phyloP scores from a whole-genome alignment of 1,139 yeast genomes.

The Trichomonascaceae sp. region DNA sequence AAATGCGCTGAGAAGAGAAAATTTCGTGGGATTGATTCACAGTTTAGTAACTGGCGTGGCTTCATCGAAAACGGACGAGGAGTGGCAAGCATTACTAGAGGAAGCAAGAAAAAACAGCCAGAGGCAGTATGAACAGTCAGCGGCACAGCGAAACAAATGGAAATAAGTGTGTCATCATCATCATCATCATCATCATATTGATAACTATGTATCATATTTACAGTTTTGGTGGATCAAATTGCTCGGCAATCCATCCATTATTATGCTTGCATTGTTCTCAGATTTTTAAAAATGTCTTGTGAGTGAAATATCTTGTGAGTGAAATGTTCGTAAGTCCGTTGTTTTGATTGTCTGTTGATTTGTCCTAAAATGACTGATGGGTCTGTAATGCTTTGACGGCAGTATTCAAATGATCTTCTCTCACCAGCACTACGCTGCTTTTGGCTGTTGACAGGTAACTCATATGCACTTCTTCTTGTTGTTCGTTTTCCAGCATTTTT shows the following conservation, averaged over 20 bases:
- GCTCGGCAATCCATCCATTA: background rate
- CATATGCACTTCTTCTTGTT: slow-evolving; percentile 37
- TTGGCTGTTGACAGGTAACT: slow-evolving; percentile 58
- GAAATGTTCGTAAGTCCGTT: too few relatives aligned
- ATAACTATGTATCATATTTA: background rate
- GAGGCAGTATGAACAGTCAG: background rate
- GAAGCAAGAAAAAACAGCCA: slow-evolving; percentile 23
- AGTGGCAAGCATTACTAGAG: slow-evolving; percentile 41
- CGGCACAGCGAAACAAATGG: slow-evolving; percentile 5
- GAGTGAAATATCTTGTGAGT: too few relatives aligned
- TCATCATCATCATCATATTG: background rate
- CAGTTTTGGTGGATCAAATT: background rate
- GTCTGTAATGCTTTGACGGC: slow-evolving; percentile 16
- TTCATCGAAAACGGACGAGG: slow-evolving; percentile 36
- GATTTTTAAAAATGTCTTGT: background rate
- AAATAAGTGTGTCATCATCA: background rate
- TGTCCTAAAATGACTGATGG: background rate
- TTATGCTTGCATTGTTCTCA: background rate
- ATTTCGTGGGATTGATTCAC: slow-evolving; percentile 49
- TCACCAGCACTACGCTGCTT: slow-evolving; percentile 56
- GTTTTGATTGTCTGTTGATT: background rate
- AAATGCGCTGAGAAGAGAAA: slow-evolving; percentile 46
- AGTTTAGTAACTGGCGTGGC: slow-evolving; percentile 41
- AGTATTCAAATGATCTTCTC: slow-evolving; percentile 42
- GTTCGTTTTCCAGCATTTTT: slow-evolving; percentile 35